Base-by-base conservation (phyloP, 192 early-diverging fungal genomes). In the Spizellomyces sp. region DNA sequence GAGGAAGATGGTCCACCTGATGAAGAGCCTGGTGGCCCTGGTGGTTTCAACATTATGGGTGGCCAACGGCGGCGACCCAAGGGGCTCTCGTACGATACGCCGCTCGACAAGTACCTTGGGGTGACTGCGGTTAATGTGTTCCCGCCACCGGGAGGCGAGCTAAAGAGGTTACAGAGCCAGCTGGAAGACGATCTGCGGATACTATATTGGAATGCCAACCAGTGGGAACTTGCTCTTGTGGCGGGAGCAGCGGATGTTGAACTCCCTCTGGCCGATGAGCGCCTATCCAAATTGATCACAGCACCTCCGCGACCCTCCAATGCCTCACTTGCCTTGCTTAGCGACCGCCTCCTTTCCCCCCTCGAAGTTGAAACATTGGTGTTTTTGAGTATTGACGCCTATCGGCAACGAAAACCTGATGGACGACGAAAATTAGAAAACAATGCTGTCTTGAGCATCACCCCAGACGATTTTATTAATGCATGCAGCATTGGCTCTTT, bases 81-180 rank as follows among this genome's bases (percentile, higher is more conserved):
- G 5, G 63, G 63, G 15, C 22, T 41, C 4, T 47, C 36, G 5
- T 65, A 48, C 27, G 46, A 42, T 47, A 65, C 45, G 5, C 63
- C 63, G 15, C 41, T 65, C 9, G 41, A 43, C 0, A 65, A 14
- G 42, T 65, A 65, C 45, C 15, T 65, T 14, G 63, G 63, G 14
- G 27, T 47, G 5, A 43, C 12, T 14, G 10, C 43, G 10, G 63
- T 65, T 0, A 47, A 46, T 15, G 44, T 65, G 9, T 45, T 48
- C 17, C 44, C 63, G 9, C 63, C 63, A 5, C 14, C 42, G 12
- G 42, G 42, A 5, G 63, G 10, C 27, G 22, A 48, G 22, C 15
- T 48, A 41, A 14, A 48, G 6, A 43, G 15, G 44, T 14, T 44
- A 19, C 43, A 65, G 46, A 6, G 6, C 0, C 6, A 22, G 63